Conservation (phyloP, 2,329 filamentous ascomycete species). For the Beauveria varroae region DNA sequence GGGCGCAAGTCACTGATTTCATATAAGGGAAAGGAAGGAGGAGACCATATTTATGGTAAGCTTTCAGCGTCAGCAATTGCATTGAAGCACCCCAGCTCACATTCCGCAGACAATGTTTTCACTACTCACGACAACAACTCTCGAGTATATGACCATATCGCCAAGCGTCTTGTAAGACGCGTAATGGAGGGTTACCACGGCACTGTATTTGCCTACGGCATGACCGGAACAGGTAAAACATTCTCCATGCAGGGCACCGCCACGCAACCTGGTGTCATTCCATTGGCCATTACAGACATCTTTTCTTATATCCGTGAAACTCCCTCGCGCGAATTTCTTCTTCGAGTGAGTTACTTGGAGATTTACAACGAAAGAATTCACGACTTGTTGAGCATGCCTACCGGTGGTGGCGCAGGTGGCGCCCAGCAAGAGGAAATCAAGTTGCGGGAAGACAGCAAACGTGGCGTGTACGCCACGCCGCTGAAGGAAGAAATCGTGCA, state of each 20-base stretch:
- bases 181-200: constrained; percentile 99
- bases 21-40: constrained; percentile 81
- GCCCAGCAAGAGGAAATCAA: constrained; percentile 86
- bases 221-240: constrained; percentile 98
- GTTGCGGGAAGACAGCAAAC: constrained; percentile 88
- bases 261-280: constrained; percentile 91
- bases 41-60: constrained; percentile 87
- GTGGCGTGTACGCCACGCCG: constrained; percentile 92
- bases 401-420: constrained; percentile 46
- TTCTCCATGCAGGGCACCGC: constrained; percentile 99
- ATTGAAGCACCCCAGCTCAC: constrained; percentile 15
- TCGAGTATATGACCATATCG: constrained; percentile 87
- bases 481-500: constrained; percentile 98
- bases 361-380: constrained; percentile 99
- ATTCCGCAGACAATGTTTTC: constrained; percentile 80
- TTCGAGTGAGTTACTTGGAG: constrained; percentile 95
- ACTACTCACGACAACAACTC: constrained; percentile 89
- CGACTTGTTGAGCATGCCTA: constrained; percentile 75
- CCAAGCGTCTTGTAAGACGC: constrained; percentile 86
- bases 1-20: constrained; percentile 73
- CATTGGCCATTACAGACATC: constrained; percentile 94
- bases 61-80: background rate
- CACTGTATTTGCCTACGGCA: constrained; percentile 96
- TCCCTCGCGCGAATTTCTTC: constrained; percentile 83
- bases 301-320: constrained; percentile 99